Evolutionary conservation across 23 red algal genomes (phyloP), one percentile per base, ranked within the genome.

Genomic region (Cyanidium caldarium): DNA sequence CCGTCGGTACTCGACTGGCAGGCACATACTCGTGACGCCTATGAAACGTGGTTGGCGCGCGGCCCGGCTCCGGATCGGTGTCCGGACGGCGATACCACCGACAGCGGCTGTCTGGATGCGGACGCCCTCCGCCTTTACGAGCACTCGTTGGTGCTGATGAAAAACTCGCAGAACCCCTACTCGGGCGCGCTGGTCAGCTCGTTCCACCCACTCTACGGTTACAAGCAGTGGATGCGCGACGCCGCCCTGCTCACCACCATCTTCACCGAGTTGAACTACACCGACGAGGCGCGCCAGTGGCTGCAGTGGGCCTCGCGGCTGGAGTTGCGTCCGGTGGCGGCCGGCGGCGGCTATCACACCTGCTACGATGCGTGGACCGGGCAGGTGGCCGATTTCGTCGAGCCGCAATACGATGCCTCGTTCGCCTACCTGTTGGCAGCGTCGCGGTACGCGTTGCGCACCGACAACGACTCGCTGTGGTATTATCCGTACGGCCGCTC

Each of bases 191-290:
- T 66, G 17, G 58, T 38, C 40, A 38, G 35, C 25, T 38, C 35
- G 37, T 66, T 66, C 15, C 58, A 66, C 17, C 37, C 58, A 20
- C 40, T 66, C 15, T 66, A 66, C 25, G 58, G 58, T 25, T 66
- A 66, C 37, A 20, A 66, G 58, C 35, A 35, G 1, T 66, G 58
- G 58, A 66, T 66, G 58, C 58, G 58, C n/a, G 58, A 66, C 40
- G 2, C 35, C 14, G 3, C 35, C 20, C 40, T 66, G 25, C 58
- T 20, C 37, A 38, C 58, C 20, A 66, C 40, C 20, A 66, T 66
- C 40, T 3, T 66, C 35, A 38, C 35, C n/a, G 58, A 66, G 40
- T 35, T 38, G 37, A 38, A 38, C 40, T 25, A 66, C 20, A 14
- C 40, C 35, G 58, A 66, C 19, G 58, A 66, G 14, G 58, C 37